Evolutionary conservation across 1,284 basidiomycete species (phyloP), one percentile per base, ranked within the genome.

Genomic region (Microbotryum scabiosae): DNA sequence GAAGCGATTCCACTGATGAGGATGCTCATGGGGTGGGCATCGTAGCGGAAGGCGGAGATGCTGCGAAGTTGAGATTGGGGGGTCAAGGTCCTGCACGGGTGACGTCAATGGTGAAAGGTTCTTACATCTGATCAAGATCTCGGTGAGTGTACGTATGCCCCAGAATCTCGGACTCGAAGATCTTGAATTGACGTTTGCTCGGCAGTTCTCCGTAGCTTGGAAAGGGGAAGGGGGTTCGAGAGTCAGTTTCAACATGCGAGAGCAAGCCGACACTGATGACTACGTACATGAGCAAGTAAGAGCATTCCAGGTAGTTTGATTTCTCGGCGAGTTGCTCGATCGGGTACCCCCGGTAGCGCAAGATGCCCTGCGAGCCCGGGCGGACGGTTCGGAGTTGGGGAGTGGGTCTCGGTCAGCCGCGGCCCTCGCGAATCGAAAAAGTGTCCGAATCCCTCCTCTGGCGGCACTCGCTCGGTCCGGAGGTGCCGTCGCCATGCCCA

Each of bases 311-410:
- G 77, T 90, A 90, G 2, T 81, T 82, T 1, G 85, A 88, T 59
- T 84, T 81, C 50, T 83, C 76, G 1, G 89, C 88, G 28, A 93
- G 82, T 72, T 91, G 85, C 73, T 93, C 90, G 67, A 93, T 92
- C 10, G 90, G 89, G 73, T 90, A 91, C n/a, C 90, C 90, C 76
- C 88, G 52, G 63, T 70, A 69, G 16, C 67, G 60, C 21, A 71
- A 55, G 56, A 71, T 57, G 23, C 59, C 58, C 23, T 14, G 18
- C n/a, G 26, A 30, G 30, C 30, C 30, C 30, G 9, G 25, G 36
- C 49, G 30, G 26, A 26, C n/a, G 32, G 7, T 23, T 26, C 36
- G 21, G 36, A 55, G 41, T 18, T 30, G 21, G 21, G 36, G 45
- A n/a, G 3, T 30, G 21, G 16, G 23, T 36, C 9, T 43, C 25